Evolutionary conservation across 2,329 filamentous ascomycete genomes (phyloP), one percentile per base, ranked within the genome.

Genomic region (Colletotrichum plurivorum): DNA sequence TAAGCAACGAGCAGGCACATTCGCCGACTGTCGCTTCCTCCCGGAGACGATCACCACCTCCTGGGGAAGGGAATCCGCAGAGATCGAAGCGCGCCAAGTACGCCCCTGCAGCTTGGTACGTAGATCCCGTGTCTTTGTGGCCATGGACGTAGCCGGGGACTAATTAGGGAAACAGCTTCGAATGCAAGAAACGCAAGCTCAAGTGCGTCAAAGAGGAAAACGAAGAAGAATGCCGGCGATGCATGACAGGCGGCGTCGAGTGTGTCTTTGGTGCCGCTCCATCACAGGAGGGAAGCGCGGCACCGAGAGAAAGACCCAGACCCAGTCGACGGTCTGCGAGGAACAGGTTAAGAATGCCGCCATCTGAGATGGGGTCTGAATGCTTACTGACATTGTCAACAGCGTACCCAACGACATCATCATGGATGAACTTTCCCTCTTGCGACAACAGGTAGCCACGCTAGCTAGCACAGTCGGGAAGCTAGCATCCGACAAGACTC

Each of bases 131-230:
- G 8, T 13, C 13, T 9, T 2, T 3, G 8, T 9, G 18, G 5
- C 18, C 20, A 20, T 2, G 3, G 16, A 7, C 22, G 13, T 18
- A 3, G 2, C 15, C 10, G 5, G 8, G 15, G 15, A 13, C 1
- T 36, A 10, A 43, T 61, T 15, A 4, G 4, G 20, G 18, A 3
- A 10, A 16, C 13, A 67, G 63, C 22, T 22, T 15, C 7, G 63
- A 82, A 25, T 83, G 81, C 69, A 82, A 82, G 64, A 80, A 79
- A 27, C 72, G 79, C 39, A 83, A 83, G 63, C 78, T 83, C 62
- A 83, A 83, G 67, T 83, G 81, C 68, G 72, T 80, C 39, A 76
- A 76, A 1, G 60, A 63, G 0, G 71, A 73, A 13, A 63, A 63
- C 3, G 72, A 76, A 25, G 71, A 67, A 5, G 71, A 63, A 48